Evolutionary conservation across 176 grass and related monocot species (phyloP).

Genomic region (Panicum miliaceum): DNA sequence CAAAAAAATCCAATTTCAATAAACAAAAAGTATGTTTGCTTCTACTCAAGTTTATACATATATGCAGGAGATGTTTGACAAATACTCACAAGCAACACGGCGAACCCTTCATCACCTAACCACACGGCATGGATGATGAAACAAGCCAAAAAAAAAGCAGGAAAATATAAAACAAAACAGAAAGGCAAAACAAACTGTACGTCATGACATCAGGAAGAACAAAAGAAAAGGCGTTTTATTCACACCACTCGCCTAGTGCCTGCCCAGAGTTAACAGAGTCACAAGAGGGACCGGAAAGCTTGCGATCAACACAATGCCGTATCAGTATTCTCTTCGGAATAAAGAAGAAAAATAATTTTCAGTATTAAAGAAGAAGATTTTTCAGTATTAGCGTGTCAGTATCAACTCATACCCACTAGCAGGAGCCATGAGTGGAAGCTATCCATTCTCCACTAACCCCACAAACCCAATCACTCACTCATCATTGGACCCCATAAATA

Average conservation of each 20-base stretch:
- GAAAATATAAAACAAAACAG: background rate
- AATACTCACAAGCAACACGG: background rate
- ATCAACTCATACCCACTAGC: slow-evolving; percentile 53
- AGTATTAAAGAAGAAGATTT: background rate
- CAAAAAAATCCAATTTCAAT: background rate
- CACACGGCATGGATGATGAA: background rate
- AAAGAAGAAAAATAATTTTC: background rate
- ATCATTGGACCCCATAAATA: slow-evolving; percentile 44
- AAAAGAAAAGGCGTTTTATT: slow-evolving; percentile 20
- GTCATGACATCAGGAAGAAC: background rate
- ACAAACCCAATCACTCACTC: slow-evolving; percentile 46
- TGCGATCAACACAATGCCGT: background rate
- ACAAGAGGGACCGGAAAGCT: background rate
- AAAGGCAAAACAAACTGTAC: slow-evolving; percentile 13
- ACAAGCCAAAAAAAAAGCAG: background rate
- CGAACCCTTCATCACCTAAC: slow-evolving; percentile 25
- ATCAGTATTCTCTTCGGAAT: background rate
- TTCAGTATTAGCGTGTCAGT: slow-evolving; percentile 34
- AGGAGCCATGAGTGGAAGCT: slow-evolving; percentile 49
- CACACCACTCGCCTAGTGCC: background rate
- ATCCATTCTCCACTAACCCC: slow-evolving; percentile 55
- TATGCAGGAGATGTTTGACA: background rate
- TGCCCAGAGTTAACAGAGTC: background rate
- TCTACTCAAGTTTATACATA: background rate
- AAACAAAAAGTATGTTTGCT: background rate